Evolutionary conservation across 495 filamentous ascomycete genomes (phyloP).

Genomic region (Terfezia claveryi): DNA sequence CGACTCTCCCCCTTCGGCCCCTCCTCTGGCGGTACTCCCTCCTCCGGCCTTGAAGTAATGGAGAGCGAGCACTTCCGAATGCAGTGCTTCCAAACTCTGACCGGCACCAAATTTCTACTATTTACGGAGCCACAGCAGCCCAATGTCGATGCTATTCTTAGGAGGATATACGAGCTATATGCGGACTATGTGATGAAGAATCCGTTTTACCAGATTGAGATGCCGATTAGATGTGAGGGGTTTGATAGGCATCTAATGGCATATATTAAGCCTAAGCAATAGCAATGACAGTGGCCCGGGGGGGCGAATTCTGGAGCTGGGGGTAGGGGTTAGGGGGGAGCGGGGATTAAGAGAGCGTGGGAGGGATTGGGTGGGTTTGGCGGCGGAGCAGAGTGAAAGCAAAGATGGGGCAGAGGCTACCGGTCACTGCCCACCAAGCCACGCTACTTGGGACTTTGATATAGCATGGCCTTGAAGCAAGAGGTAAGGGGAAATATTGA

Average conservation of each 20-base stretch:
- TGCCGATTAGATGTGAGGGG: conserved; percentile 85
- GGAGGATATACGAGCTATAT: conserved; percentile 81
- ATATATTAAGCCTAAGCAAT: conserved; percentile 36
- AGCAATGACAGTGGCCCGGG: conserved; percentile 5
- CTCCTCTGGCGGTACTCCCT: conserved; percentile 26
- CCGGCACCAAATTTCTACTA: conserved; percentile 83
- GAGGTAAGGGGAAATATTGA: too few species aligned
- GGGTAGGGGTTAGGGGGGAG: neutral
- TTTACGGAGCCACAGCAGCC: conserved; percentile 84
- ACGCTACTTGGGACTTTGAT: too few species aligned
- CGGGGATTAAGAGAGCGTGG: neutral
- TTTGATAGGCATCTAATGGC: conserved; percentile 69
- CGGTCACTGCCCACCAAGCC: too few species aligned
- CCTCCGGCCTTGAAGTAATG: conserved; percentile 65
- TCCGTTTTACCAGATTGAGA: conserved; percentile 92
- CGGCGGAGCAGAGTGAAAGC: too few species aligned
- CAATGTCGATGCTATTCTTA: conserved; percentile 61
- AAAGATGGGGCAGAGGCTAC: too few species aligned
- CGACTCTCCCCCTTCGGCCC: conserved; percentile 41
- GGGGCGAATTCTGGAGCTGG: neutral
- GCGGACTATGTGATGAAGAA: conserved; percentile 98
- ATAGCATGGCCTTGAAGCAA: too few species aligned
- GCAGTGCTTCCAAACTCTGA: conserved; percentile 84
- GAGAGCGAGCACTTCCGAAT: conserved; percentile 81
- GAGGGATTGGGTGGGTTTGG: neutral